Conservation (phyloP, 495 filamentous ascomycete species). For the Penicillium crystallinum region DNA sequence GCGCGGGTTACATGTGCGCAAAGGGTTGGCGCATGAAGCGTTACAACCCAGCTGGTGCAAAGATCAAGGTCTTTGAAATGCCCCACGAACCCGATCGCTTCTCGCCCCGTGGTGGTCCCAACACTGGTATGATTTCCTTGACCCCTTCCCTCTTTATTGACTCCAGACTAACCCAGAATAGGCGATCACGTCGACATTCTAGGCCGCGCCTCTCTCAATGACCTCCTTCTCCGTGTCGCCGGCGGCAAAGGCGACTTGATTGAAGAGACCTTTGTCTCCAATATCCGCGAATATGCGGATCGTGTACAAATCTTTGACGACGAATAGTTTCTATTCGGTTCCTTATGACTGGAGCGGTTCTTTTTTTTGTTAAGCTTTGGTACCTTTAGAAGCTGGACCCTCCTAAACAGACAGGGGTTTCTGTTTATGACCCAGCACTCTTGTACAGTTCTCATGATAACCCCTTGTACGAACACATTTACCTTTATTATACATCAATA, state of each 20-base stretch:
- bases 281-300: conserved; percentile 74
- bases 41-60: conserved; percentile 80
- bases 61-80: conserved; percentile 89
- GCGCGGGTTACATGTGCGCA: conserved; percentile 91
- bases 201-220: conserved; percentile 81
- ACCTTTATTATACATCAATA: not conserved
- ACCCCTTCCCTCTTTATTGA: not conserved
- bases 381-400: not conserved
- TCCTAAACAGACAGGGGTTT: not conserved
- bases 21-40: conserved; percentile 87
- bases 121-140: conserved; percentile 57
- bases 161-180: conserved; percentile 16
- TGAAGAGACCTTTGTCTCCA: conserved; percentile 68
- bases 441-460: not conserved
- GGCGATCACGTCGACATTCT: conserved; percentile 96
- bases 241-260: conserved; percentile 83
- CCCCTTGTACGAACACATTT: not conserved
- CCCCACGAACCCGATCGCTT: conserved; percentile 92
- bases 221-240: conserved; percentile 80
- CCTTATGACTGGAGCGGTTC: not conserved
- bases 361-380: not conserved
- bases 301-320: conserved; percentile 73
- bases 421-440: not conserved
- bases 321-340: conserved; percentile 22
- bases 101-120: conserved; percentile 84